Evolutionary conservation across 2,329 filamentous ascomycete species (phyloP).

Genomic region (Byssochlamys sp.): DNA sequence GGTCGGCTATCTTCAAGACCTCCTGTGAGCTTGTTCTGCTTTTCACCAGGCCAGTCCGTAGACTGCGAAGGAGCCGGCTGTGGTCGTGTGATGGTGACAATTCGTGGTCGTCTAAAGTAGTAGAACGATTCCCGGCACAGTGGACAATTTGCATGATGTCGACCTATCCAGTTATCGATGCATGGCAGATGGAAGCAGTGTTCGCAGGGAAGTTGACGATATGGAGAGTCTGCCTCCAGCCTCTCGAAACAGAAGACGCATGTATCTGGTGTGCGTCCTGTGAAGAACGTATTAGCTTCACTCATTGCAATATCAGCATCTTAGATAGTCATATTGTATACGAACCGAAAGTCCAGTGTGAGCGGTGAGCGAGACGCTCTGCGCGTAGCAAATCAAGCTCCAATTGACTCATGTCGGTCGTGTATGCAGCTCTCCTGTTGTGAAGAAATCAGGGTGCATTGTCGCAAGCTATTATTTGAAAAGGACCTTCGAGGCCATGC

Average conservation of each 20-base stretch:
- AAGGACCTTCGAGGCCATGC: neutral
- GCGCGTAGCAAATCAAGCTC: neutral
- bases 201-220: constrained; percentile 2
- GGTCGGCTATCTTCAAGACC: neutral
- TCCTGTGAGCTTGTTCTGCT: neutral
- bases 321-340: neutral
- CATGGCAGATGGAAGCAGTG: constrained; percentile 2
- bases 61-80: neutral
- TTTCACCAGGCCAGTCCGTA: neutral
- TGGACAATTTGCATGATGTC: constrained; percentile 1
- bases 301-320: neutral
- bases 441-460: neutral
- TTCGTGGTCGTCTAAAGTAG: neutral
- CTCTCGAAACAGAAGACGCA: constrained; percentile 1
- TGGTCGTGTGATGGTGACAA: neutral
- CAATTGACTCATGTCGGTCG: neutral
- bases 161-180: constrained; percentile 3
- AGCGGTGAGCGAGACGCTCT: neutral
- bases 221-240: neutral
- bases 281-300: neutral
- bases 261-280: neutral
- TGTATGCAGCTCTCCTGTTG: neutral
- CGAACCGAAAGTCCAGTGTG: neutral
- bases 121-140: neutral
- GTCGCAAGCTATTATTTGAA: neutral